Base-by-base conservation (phyloP, 148 eudicot genomes). In the Chenopodium berlandieri region DNA sequence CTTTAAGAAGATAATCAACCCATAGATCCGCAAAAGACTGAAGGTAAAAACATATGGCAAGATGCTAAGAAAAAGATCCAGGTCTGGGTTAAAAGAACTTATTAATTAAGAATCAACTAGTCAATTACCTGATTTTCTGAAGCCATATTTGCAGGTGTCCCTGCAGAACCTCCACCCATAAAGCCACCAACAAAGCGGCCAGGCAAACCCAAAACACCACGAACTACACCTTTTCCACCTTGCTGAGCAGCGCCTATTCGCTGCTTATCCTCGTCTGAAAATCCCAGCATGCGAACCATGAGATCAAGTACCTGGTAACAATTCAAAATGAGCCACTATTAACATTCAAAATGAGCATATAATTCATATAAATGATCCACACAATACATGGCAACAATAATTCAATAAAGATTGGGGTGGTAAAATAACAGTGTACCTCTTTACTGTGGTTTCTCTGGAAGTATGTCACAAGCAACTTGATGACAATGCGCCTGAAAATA, bases 151-250 rank as follows among this genome's bases (percentile, higher is more conserved):
- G 92, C 25, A 52, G 84, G 79, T 70, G 86, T 47, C 69, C 87
- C 92, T n/a, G 88, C 65, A n/a, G 97, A 84, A 84, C 94, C 81
- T 75, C 97, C 87, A 69, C 99, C 91, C 80, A 94, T 68, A 27
- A 96, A 91, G 84, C 99, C 99, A 81, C 99, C 99, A 82, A 96
- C 99, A 48, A 96, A 88, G 58, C 99, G 97, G 65, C 99, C 99
- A 37, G 99, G 99, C 52, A 96, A 83, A 46, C 99, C 99, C 50
- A 96, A 84, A 63, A 96, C 99, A 79, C 98, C 97, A 48, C 99
- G 94, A 75, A 96, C 99, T 70, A 94, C 95, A 77, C 99, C 99
- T 92, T 94, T 96, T 65, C 95, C 94, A 70, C 97, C 98, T 86
- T 94, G 94, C 87, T 96, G 98, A 80, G 99, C 97, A 75, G 78